Percentiles rank a stretch among this genome's conserved stretches.
These are phyloP conservation scores for Cyberlindnera galapagoensis DNA, from an alignment of 805 yeast species.

Conservation along the genomic window DNA sequence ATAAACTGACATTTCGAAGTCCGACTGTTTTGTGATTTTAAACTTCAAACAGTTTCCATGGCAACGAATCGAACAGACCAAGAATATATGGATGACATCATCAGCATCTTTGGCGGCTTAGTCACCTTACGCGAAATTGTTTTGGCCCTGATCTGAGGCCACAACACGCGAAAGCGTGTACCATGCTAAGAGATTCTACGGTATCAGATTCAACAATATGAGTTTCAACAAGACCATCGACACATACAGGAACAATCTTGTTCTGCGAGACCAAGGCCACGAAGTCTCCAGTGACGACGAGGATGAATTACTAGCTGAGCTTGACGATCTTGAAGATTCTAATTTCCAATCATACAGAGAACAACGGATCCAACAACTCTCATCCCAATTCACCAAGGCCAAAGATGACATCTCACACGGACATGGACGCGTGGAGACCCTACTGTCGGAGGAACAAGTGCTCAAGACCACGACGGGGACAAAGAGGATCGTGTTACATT, in stretches of 20 bases:
- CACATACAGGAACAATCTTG: slow-evolving; percentile 36
- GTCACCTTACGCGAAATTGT: too few species aligned
- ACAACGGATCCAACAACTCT: slow-evolving; percentile 51
- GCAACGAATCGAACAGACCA: too few species aligned
- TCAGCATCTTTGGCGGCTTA: too few species aligned
- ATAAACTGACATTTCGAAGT: too few species aligned
- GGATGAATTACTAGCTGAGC: slow-evolving; percentile 38
- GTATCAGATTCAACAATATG: too few species aligned
- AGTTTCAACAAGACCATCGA: slow-evolving; percentile 5
- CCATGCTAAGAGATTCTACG: too few species aligned
- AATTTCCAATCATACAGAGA: slow-evolving; percentile 54
- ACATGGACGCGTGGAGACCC: slow-evolving; percentile 36
- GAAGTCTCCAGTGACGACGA: slow-evolving; percentile 26
- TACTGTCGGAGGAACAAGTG: slow-evolving; percentile 49
- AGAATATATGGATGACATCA: too few species aligned
- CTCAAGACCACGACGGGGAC: slow-evolving; percentile 42
- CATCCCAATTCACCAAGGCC: slow-evolving; percentile 33
- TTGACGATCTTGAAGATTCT: slow-evolving; percentile 38
- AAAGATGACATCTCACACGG: slow-evolving; percentile 32
- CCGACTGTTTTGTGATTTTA: too few species aligned
- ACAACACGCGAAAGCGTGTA: too few species aligned
- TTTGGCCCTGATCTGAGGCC: too few species aligned
- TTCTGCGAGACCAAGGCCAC: slow-evolving; percentile 16
- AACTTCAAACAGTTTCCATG: too few species aligned
- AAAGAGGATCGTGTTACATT: slow-evolving; percentile 48